Conservation (phyloP, 495 filamentous ascomycete species). For the Aspergillus bridgeri region DNA sequence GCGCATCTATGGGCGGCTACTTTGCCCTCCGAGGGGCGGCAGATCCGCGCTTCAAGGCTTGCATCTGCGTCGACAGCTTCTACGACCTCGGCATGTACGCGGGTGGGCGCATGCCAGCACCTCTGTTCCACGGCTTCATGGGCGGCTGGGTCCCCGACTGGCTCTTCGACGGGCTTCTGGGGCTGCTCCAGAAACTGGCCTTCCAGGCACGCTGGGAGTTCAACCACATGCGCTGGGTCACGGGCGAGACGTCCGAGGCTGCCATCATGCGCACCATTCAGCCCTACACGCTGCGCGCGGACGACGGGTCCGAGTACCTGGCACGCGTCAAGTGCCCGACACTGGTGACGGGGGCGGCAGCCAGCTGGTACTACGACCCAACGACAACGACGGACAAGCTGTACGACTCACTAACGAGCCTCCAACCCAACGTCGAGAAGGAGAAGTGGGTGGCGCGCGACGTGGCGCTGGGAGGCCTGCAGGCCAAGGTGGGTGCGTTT, state of each 20-base stretch:
- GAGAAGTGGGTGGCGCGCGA: constrained; percentile 13
- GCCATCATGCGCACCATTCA: constrained; percentile 8
- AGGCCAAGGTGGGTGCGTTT: constrained; percentile 20
- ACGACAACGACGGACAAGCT: constrained; percentile 6
- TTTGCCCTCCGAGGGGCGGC: constrained; percentile 34
- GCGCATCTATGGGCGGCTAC: constrained; percentile 46
- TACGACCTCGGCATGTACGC: constrained; percentile 37
- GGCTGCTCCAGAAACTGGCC: constrained; percentile 2
- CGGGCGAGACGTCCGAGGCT: not conserved
- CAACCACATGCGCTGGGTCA: constrained; percentile 12
- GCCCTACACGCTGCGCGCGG: constrained; percentile 5
- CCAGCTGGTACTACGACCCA: constrained; percentile 6
- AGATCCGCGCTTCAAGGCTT: constrained; percentile 44
- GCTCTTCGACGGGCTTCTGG: constrained; percentile 21
- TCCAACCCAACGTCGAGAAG: not conserved
- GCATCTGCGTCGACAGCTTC: constrained; percentile 39
- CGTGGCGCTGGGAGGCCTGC: constrained; percentile 11
- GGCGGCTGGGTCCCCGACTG: constrained; percentile 22
- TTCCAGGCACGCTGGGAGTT: constrained; percentile 40
- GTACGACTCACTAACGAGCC: not conserved
- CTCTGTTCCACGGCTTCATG: constrained; percentile 33
- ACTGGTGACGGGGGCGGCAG: constrained; percentile 14
- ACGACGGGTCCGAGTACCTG: constrained; percentile 5
- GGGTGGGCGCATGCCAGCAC: constrained; percentile 23
- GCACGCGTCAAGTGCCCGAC: constrained; percentile 10